Conservation (phyloP, 331 rosid species). For the Pyracantha coccinea region DNA sequence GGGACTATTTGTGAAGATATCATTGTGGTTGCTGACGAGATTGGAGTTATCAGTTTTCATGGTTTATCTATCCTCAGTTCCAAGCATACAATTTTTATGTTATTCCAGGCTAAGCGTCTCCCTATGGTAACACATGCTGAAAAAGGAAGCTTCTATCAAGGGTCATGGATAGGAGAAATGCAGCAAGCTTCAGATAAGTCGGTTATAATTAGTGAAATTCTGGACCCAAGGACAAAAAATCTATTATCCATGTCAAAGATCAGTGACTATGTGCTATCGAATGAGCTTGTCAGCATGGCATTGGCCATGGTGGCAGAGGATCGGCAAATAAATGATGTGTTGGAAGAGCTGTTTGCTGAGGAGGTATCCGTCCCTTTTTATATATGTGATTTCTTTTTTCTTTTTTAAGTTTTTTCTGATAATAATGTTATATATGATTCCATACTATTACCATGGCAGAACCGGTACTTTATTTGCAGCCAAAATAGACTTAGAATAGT, state of each 20-base stretch:
- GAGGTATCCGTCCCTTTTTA: slow-evolving; percentile 42
- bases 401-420: too few relatives aligned
- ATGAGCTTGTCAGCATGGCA: slow-evolving; percentile 97
- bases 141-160: slow-evolving; percentile 70
- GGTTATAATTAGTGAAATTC: slow-evolving; percentile 83
- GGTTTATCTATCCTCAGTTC: background rate
- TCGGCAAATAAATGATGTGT: slow-evolving; percentile 74
- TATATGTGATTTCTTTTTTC: background rate
- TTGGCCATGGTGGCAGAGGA: slow-evolving; percentile 94
- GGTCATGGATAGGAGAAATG: slow-evolving; percentile 96
- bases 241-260: slow-evolving; percentile 81
- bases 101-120: slow-evolving; percentile 75
- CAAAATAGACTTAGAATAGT: background rate
- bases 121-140: slow-evolving; percentile 50
- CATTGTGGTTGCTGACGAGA: background rate
- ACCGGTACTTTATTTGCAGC: background rate
- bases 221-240: slow-evolving; percentile 93
- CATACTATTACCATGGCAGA: background rate
- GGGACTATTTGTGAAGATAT: background rate
- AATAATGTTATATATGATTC: background rate
- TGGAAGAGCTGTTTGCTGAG: slow-evolving; percentile 92
- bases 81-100: background rate
- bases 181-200: slow-evolving; percentile 86
- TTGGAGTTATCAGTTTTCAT: background rate
- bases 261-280: slow-evolving; percentile 87